These are phyloP conservation scores for Sporothrix euskadiensis DNA, from an alignment of 2,329 filamentous ascomycete genomes.

Conservation along the genomic window DNA sequence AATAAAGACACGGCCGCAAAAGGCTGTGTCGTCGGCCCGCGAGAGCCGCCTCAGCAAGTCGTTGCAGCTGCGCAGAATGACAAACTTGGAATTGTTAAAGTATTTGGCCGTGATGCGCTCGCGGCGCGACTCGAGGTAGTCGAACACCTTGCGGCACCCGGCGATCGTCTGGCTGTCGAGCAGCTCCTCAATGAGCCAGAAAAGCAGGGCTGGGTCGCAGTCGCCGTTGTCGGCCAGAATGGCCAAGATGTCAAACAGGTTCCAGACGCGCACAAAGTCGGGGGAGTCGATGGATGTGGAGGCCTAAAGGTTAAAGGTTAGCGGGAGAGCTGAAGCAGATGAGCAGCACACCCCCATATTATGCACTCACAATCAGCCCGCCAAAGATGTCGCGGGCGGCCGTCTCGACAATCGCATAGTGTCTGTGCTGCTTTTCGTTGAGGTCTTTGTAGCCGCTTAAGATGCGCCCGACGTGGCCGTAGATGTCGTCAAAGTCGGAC, in stretches of 20 bases:
- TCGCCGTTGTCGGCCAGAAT: constrained; percentile 80
- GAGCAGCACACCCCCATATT: no score
- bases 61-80: constrained; percentile 92
- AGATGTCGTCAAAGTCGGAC: constrained; percentile 59
- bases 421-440: constrained; percentile 51
- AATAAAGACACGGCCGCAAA: constrained; percentile 96
- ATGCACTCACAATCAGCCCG: constrained; percentile 66
- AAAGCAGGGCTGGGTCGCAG: constrained; percentile 76
- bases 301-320: constrained; percentile 51
- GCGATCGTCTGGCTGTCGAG: constrained; percentile 94
- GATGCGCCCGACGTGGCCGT: constrained; percentile 46
- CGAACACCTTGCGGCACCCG: constrained; percentile 87
- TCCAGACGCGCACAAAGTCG: constrained; percentile 83
- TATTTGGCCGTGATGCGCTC: constrained; percentile 81
- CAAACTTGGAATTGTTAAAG: constrained; percentile 79
- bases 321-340: no score
- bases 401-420: constrained; percentile 76
- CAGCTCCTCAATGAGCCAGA: constrained; percentile 91
- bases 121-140: constrained; percentile 89
- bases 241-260: constrained; percentile 87
- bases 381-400: constrained; percentile 81
- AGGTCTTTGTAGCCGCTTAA: constrained; percentile 39
- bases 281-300: constrained; percentile 74
- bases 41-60: constrained; percentile 90
- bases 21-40: constrained; percentile 94